These are phyloP conservation scores for Akebia trifoliata DNA, from an alignment of 164 flowering plant species.

Conservation along the genomic window DNA sequence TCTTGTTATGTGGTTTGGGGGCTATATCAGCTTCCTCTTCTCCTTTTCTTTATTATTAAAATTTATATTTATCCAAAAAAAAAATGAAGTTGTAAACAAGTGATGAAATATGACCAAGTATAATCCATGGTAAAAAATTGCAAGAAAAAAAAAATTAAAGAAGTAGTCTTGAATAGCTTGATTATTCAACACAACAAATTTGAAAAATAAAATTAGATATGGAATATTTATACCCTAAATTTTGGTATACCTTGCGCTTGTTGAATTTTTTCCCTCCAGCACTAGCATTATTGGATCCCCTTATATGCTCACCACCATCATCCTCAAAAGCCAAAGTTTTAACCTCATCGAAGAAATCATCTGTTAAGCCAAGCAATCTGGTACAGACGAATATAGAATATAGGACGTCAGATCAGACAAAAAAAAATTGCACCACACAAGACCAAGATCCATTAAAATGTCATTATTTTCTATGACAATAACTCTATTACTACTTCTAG, in stretches of 20 bases:
- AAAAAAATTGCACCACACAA: neutral
- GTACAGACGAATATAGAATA: conserved; percentile 8
- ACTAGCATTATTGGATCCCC: conserved; percentile 19
- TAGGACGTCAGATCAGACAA: neutral
- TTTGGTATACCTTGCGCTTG: conserved; percentile 62
- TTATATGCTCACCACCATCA: conserved; percentile 21
- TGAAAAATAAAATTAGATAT: neutral
- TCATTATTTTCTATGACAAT: neutral
- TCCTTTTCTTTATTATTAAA: no score
- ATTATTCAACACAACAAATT: no score
- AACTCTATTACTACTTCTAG: neutral
- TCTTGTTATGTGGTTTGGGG: no score
- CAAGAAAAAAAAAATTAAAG: no score
- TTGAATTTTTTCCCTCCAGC: conserved; percentile 35
- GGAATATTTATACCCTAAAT: neutral
- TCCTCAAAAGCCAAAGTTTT: conserved; percentile 51
- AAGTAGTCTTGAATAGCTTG: no score
- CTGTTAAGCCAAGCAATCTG: conserved; percentile 73
- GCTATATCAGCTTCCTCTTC: no score
- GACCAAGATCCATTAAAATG: neutral
- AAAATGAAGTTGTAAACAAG: no score
- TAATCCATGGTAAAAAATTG: no score
- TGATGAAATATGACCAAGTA: no score
- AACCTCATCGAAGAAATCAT: conserved; percentile 65
- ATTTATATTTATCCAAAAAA: no score